phyloP scores from a whole-genome alignment of 2,329 filamentous ascomycete species.

The Davidsoniella neocaledoniae region DNA sequence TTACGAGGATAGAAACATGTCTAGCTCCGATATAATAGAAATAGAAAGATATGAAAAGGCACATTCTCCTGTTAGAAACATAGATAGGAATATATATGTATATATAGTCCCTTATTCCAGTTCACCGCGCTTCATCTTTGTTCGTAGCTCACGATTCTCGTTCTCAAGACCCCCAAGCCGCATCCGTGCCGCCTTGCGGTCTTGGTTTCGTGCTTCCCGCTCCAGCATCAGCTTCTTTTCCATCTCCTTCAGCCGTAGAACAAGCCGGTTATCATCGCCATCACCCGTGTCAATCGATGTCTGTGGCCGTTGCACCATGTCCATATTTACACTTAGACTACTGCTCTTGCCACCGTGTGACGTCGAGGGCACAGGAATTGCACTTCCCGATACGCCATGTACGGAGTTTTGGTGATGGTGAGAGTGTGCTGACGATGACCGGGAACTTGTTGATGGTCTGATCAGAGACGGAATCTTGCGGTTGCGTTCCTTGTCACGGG shows the following conservation, averaged over 20 bases:
- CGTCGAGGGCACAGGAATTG: conserved; percentile 9
- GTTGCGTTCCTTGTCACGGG: conserved; percentile 28
- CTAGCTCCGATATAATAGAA: too few species aligned
- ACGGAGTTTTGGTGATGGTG: conserved; percentile 2
- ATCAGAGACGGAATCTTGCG: conserved; percentile 15
- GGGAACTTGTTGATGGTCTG: conserved; percentile 19
- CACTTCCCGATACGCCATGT: not conserved
- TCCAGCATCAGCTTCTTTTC: conserved; percentile 82
- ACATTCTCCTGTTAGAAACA: not conserved
- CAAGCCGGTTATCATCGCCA: conserved; percentile 55
- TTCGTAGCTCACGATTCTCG: conserved; percentile 54
- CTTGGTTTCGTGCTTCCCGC: conserved; percentile 67
- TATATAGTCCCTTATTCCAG: too few species aligned
- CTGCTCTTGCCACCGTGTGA: conserved; percentile 11
- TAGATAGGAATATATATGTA: not conserved
- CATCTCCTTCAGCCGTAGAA: conserved; percentile 69
- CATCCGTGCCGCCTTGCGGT: conserved; percentile 68
- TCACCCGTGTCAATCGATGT: conserved; percentile 13
- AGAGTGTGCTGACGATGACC: conserved; percentile 15
- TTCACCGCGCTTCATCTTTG: conserved; percentile 34
- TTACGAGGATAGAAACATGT: too few species aligned
- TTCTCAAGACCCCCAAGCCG: conserved; percentile 58
- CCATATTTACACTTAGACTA: conserved; percentile 5
- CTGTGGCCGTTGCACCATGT: conserved; percentile 10
- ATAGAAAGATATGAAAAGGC: not conserved